phyloP scores from a whole-genome alignment of 2,329 filamentous ascomycete species.

The Rasamsonia emersonii region DNA sequence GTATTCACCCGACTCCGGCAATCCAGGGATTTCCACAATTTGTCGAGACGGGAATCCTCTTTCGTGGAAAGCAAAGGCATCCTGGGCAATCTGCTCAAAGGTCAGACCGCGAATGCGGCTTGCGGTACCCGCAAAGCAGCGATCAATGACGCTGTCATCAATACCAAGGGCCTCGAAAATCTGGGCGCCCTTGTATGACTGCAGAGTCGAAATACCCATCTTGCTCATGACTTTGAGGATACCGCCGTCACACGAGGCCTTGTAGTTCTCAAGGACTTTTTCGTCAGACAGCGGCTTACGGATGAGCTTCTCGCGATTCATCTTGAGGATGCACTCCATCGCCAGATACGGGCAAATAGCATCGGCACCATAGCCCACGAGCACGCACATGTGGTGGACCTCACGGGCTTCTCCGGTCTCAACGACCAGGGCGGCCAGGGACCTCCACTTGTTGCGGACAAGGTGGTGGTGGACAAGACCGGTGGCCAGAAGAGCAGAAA shows the following conservation, averaged over 20 bases:
- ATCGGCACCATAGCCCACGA: conserved; percentile 90
- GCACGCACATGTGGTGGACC: conserved; percentile 98
- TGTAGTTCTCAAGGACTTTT: conserved; percentile 86
- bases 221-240: conserved; percentile 99
- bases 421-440: conserved; percentile 74
- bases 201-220: conserved; percentile 96
- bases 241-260: conserved; percentile 90
- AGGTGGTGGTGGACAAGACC: conserved; percentile 94
- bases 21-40: conserved; percentile 67
- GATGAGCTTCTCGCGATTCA: conserved; percentile 86
- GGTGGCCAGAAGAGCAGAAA: conserved; percentile 79
- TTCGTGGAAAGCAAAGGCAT: conserved; percentile 91
- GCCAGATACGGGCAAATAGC: conserved; percentile 91
- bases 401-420: conserved; percentile 95
- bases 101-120: conserved; percentile 91
- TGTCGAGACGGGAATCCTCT: conserved; percentile 77
- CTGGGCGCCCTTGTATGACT: conserved; percentile 95
- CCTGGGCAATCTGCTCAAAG: conserved; percentile 86
- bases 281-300: conserved; percentile 80
- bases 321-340: conserved; percentile 94
- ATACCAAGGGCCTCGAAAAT: conserved; percentile 95
- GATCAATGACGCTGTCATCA: conserved; percentile 83
- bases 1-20: conserved; percentile 91
- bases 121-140: conserved; percentile 89
- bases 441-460: conserved; percentile 91